phyloP scores from a whole-genome alignment of 371 early-diverging fungal genomes.

The Haplosporangium sp. region DNA sequence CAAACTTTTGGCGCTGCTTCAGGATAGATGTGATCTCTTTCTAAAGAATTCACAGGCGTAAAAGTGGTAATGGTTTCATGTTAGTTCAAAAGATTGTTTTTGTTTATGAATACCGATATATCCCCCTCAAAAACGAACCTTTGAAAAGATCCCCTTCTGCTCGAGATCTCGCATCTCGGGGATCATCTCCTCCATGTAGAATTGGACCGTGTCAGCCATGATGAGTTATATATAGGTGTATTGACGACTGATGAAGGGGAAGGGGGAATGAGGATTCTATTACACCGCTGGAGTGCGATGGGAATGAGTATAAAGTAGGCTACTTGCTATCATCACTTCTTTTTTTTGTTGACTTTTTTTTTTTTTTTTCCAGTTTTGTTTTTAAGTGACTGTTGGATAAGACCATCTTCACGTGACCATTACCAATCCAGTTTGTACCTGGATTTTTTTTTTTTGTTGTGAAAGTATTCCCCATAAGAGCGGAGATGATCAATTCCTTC shows the following conservation, averaged over 20 bases:
- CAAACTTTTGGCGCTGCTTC: slow-evolving; percentile 88
- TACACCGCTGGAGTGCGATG: neutral
- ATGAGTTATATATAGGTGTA: slow-evolving; percentile 15
- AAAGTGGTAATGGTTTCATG: neutral
- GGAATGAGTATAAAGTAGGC: no score
- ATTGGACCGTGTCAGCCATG: slow-evolving; percentile 93
- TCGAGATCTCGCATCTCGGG: slow-evolving; percentile 93
- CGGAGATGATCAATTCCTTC: slow-evolving; percentile 11
- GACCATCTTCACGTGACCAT: no score
- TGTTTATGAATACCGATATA: no score
- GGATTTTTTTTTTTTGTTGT: slow-evolving; percentile 7
- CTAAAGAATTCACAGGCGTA: slow-evolving; percentile 1
- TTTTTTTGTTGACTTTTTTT: no score
- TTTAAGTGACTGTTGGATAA: no score
- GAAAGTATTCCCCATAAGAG: neutral
- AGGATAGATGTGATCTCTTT: slow-evolving; percentile 88
- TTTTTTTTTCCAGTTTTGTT: no score
- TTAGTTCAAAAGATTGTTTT: neutral
- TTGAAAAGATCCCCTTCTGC: slow-evolving; percentile 80
- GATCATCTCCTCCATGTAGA: slow-evolving; percentile 92
- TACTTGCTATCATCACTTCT: no score
- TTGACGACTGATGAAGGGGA: neutral
- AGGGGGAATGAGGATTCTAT: neutral
- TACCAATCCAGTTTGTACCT: neutral
- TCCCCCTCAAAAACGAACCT: slow-evolving; percentile 56